Evolutionary conservation across 176 grass and related monocot genomes (phyloP), one percentile per base, ranked within the genome.

Genomic region (Triticum urartu): DNA sequence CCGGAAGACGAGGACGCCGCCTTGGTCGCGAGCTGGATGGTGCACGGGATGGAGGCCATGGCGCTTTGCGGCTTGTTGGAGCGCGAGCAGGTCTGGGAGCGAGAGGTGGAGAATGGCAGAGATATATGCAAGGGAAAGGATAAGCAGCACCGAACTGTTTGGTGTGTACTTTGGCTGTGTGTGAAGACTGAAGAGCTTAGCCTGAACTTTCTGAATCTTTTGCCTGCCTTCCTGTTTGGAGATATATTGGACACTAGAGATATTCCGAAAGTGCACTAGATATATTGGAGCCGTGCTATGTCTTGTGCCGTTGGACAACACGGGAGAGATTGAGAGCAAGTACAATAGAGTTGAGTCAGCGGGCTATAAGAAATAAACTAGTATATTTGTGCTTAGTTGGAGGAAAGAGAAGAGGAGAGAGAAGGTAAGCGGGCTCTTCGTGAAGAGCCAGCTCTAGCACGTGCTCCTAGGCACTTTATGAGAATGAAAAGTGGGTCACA

Each of bases 1-100:
- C 69, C 50, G 28, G 85, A 43, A 62, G 71, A 78, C 14, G 80
- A 45, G 79, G 60, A 9, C 84, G 89, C 7, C 25, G 72, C 13
- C 62, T 20, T 86, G 15, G 64, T 68, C 28, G 76, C 81, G 15
- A 91, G 84, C 76, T 81, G 87, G 89, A 92, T 52, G 86, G 91
- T 82, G 85, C 88, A 95, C 81, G 86, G 78, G 58, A 95, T 88
- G 83, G 93, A 92, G 25, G 90, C 88, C 93, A 95, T 95, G 83
- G 63, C 52, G 78, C 35, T 77, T 70, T 54, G 73, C 72, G 52
- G 72, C 28, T 56, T 33, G 78, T 77, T 73, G 43, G 59, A 73
- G 64, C 5, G 74, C 6, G 56, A 33, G 47, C 43, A 21, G 48
- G 63, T 32, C 45, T 60, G 66, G 80, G 47, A 85, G 86, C 81